Evolutionary conservation across 2,329 filamentous ascomycete species (phyloP).

Genomic region (Ascomycota sp.): DNA sequence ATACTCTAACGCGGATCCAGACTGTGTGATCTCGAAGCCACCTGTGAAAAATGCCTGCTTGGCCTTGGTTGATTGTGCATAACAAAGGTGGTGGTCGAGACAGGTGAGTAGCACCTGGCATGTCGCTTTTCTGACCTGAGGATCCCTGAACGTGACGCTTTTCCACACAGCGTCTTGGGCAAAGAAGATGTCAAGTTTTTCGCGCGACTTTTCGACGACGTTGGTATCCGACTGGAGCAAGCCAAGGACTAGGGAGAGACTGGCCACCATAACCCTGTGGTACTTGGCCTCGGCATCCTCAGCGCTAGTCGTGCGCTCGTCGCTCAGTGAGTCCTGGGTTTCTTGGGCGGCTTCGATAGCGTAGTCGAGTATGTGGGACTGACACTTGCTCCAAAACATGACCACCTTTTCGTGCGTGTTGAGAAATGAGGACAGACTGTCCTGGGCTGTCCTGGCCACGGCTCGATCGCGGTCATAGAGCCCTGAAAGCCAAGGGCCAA

Average conservation of each 20-base stretch:
- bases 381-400: constrained; percentile 62
- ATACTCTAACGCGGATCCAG: constrained; percentile 51
- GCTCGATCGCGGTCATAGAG: constrained; percentile 65
- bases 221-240: constrained; percentile 24
- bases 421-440: constrained; percentile 56
- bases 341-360: constrained; percentile 62
- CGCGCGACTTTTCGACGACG: constrained; percentile 36
- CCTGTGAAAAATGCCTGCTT: constrained; percentile 44
- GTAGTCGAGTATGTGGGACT: constrained; percentile 59
- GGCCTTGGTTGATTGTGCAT: constrained; percentile 26
- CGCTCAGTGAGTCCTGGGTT: constrained; percentile 61
- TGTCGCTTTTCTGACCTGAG: constrained; percentile 25
- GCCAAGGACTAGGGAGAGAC: constrained; percentile 30
- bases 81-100: constrained; percentile 24
- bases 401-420: constrained; percentile 55
- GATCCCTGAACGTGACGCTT: constrained; percentile 38
- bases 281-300: constrained; percentile 81
- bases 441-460: constrained; percentile 52
- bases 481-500: constrained; percentile 80
- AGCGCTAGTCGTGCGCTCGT: constrained; percentile 59
- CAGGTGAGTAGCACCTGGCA: constrained; percentile 28
- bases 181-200: constrained; percentile 44
- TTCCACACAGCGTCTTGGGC: constrained; percentile 43
- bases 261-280: constrained; percentile 42
- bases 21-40: constrained; percentile 48